Conservation (phyloP, 106 monocot genomes). For the Dactylorhiza incarnata region DNA sequence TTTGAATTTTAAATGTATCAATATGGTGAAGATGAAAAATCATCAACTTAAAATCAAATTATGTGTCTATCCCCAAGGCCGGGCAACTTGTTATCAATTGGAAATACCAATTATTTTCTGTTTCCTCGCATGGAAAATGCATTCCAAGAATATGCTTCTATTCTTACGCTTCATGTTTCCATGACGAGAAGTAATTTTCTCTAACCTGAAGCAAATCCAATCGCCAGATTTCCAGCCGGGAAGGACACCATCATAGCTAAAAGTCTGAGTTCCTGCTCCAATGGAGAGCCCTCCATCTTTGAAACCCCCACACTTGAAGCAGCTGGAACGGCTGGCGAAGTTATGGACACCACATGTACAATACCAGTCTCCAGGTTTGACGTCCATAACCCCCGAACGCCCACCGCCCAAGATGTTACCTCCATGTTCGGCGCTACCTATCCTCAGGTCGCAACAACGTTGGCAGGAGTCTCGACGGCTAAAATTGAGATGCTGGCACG, state of each 20-base stretch:
- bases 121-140: no score
- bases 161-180: no score
- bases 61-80: no score
- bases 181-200: background rate
- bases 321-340: constrained; percentile 88
- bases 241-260: constrained; percentile 18
- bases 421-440: constrained; percentile 11
- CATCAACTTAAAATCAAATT: no score
- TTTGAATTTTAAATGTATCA: no score
- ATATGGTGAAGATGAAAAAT: no score
- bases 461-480: constrained; percentile 88
- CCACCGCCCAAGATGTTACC: constrained; percentile 20
- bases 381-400: constrained; percentile 36
- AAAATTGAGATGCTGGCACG: constrained; percentile 93
- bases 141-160: no score
- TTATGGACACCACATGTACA: constrained; percentile 84
- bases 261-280: constrained; percentile 22
- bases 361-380: constrained; percentile 91
- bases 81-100: no score
- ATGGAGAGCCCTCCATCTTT: constrained; percentile 40
- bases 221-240: constrained; percentile 87
- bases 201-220: constrained; percentile 83
- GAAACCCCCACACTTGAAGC: constrained; percentile 70
- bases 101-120: no score
- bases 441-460: constrained; percentile 53